Percentiles rank a stretch among this genome's conserved stretches.
These are phyloP conservation scores for Delitschia confertaspora DNA, from an alignment of 495 filamentous ascomycete genomes.

Conservation along the genomic window DNA sequence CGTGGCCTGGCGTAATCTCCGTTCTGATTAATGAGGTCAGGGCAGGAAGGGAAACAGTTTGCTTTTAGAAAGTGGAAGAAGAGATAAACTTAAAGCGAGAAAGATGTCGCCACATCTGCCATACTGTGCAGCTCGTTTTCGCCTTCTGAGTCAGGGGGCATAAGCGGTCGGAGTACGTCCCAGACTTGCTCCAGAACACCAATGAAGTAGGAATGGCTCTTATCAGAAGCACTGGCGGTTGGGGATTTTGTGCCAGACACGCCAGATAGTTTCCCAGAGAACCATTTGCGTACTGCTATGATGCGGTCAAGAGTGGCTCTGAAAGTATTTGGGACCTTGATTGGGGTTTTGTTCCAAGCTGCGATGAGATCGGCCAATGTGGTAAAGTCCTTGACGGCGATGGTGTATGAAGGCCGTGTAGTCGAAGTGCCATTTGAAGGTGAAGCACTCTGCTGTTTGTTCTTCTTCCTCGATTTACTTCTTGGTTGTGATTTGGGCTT, in stretches of 20 bases:
- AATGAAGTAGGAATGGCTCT: slow-evolving; percentile 35
- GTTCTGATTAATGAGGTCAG: too few relatives aligned
- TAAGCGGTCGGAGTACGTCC: slow-evolving; percentile 31
- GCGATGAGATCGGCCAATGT: slow-evolving; percentile 36
- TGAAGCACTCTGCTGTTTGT: slow-evolving; percentile 12
- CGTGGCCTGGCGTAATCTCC: too few relatives aligned
- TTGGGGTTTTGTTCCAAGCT: slow-evolving; percentile 10
- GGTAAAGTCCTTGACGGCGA: slow-evolving; percentile 37
- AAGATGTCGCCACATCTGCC: too few relatives aligned
- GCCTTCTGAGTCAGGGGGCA: too few relatives aligned
- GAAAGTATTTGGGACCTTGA: slow-evolving; percentile 28
- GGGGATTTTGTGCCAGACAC: background rate
- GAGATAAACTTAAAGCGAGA: too few relatives aligned
- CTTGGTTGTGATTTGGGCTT: slow-evolving; percentile 17
- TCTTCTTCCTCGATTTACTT: slow-evolving; percentile 16
- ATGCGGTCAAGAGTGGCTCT: slow-evolving; percentile 1
- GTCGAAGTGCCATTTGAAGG: background rate
- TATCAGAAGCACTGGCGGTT: slow-evolving; percentile 19
- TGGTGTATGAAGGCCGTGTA: slow-evolving; percentile 27
- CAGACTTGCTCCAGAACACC: slow-evolving; percentile 31
- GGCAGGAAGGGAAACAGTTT: too few relatives aligned
- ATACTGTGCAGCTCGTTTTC: too few relatives aligned
- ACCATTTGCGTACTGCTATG: background rate
- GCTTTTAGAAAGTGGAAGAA: too few relatives aligned
- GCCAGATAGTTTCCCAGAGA: background rate